Base-by-base conservation (phyloP, 306 rosid genomes). In the Cicer bijugum region DNA sequence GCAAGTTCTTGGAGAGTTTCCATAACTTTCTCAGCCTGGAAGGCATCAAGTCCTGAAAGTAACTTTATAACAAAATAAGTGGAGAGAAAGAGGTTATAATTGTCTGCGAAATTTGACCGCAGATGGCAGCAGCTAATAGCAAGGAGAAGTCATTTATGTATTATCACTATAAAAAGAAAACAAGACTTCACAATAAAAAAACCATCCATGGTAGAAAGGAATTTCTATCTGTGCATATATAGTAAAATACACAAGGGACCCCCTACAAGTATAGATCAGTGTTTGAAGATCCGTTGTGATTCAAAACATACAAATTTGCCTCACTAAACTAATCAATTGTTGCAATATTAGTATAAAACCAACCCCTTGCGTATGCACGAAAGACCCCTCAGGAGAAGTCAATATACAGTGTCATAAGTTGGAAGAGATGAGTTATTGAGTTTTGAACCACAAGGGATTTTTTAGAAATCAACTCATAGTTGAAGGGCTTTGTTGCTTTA, bases 1-100 rank as follows among this genome's bases (percentile, higher is more conserved):
- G 96, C 97, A 68, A 94, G 97, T 79, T 83, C 86, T 67, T 85
- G 89, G 37, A 94, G 97, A 59, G 92, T 94, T 84, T 91, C 96
- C 90, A 91, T 82, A 55, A 94, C 95, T 81, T 89, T 94, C 85
- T 89, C 98, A 43, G 98, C 97, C 88, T 91, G 98, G 85, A 89
- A 91, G 67, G 98, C 91, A 86, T 94, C 98, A 48, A 94, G 97
- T 73, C 98, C 97, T 94, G 88, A 58, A 82, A 55, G 71, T 50
- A 79, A 81, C 69, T 79, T 77, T n/a, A 61, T 39, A 70, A 76
- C 8, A 62, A 74, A 53, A 75, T 3, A 9, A 45, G 55, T 12
- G 14, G 44, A 1, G 33, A 35, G 43, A 3, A 44, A 23, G 12
- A 55, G 4, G 48, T 16, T 52, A 39, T 59, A 43, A 40, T 53